Evolutionary conservation across 2,329 filamentous ascomycete species (phyloP), one percentile per base, ranked within the genome.

Genomic region (Trichoderma sp.): DNA sequence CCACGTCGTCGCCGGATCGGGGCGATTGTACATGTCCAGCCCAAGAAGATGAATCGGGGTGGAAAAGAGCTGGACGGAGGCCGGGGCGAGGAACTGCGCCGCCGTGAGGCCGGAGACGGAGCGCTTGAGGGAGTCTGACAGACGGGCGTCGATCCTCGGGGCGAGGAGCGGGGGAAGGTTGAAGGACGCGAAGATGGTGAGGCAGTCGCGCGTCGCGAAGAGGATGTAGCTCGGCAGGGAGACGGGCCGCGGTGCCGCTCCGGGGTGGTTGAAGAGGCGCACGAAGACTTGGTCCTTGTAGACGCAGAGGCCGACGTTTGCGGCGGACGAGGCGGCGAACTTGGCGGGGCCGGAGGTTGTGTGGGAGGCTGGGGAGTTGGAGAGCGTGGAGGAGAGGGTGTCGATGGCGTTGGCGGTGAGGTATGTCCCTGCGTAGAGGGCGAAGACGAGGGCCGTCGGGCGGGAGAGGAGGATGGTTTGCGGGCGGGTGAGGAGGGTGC

Each of bases 171-270:
- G 86, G 0, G 94, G 94, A 2, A 97, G 80, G 74, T 97, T 97
- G 83, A 97, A 98, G 14, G 88, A 91, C 5, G 92, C 92, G 76
- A 96, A 96, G 71, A 97, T 93, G 59, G 93, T 97, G 67, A 96
- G 79, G 77, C 89, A 92, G 79, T 97, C 93, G 71, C 93, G 88
- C 63, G 90, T 74, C 3, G 91, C 88, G 81, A 97, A 97, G 65
- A 97, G 85, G 0, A 83, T 80, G 77, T 93, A 95, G 9, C 88
- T 91, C 1, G 89, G 81, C 39, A 87, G 77, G 0, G 91, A 88
- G 0, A 96, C 89, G 28, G 82, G 78, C 17, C 83, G 81, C 12
- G 30, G 1, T 10, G 30, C 7, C 1, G 30, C 7, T 34, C 76
- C 82, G 0, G 80, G 78, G 0, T 89, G 86, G 14, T 91, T 91